Percentiles rank a stretch among this genome's conserved stretches.
These are phyloP conservation scores for Daldinia eschscholtzii DNA, from an alignment of 2,329 filamentous ascomycete species.

Conservation along the genomic window DNA sequence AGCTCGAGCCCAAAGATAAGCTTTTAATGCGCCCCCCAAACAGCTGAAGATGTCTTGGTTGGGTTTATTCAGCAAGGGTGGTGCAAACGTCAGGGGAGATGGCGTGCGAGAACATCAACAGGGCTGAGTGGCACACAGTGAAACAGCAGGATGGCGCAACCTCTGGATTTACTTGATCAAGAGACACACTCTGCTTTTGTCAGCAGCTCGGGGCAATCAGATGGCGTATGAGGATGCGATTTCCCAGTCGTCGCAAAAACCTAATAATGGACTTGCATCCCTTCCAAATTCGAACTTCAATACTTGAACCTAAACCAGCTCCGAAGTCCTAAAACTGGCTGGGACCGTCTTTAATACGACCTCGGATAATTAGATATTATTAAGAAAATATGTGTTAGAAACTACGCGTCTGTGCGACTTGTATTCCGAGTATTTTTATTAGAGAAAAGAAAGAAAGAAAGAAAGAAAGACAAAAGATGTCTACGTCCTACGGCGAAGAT, in stretches of 20 bases:
- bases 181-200: constrained; percentile 36
- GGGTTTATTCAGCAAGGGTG: constrained; percentile 18
- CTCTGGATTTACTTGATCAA: constrained; percentile 33
- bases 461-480: constrained; percentile 17
- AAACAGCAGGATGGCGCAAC: constrained; percentile 43
- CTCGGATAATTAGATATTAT: constrained; percentile 6
- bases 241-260: constrained; percentile 19
- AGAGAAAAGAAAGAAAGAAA: too few relatives aligned
- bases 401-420: not conserved
- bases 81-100: constrained; percentile 40
- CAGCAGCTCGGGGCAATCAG: constrained; percentile 35
- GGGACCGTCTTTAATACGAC: not conserved
- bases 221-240: constrained; percentile 30
- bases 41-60: not conserved
- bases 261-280: constrained; percentile 20
- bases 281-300: constrained; percentile 8
- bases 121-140: constrained; percentile 37
- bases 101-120: constrained; percentile 41
- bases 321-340: not conserved
- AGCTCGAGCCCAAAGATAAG: constrained; percentile 15
- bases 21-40: not conserved
- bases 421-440: not conserved
- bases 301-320: constrained; percentile 2
- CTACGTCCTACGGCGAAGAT: constrained; percentile 33
- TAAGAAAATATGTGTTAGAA: not conserved